phyloP scores from a whole-genome alignment of 116 monocot species.

The Zostera marina region DNA sequence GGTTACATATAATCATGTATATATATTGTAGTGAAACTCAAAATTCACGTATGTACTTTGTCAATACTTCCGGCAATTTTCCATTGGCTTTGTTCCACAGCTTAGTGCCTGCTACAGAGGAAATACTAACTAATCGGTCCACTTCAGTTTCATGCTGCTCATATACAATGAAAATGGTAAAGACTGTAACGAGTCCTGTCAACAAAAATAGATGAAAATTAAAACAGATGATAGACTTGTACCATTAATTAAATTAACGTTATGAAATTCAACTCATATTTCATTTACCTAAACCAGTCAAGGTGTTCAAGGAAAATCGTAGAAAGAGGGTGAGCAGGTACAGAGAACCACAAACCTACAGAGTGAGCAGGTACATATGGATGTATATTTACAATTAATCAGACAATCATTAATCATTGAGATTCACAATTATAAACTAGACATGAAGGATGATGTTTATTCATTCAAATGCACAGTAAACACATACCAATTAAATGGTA shows the following conservation, averaged over 20 bases:
- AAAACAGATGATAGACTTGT: neutral
- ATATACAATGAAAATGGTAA: slow-evolving; percentile 63
- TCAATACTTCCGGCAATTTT: slow-evolving; percentile 16
- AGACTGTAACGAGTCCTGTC: slow-evolving; percentile 45
- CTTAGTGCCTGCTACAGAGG: slow-evolving; percentile 12
- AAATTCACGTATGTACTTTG: slow-evolving; percentile 1
- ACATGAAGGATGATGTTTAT: no score
- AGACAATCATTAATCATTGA: neutral
- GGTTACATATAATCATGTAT: no score
- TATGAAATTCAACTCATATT: neutral
- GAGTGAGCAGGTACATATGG: slow-evolving; percentile 2
- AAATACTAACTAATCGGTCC: slow-evolving; percentile 18
- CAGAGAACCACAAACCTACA: slow-evolving; percentile 25
- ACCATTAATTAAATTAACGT: no score
- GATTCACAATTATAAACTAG: no score
- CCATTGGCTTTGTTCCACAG: slow-evolving; percentile 8
- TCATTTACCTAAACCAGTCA: slow-evolving; percentile 46
- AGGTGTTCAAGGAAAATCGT: slow-evolving; percentile 16
- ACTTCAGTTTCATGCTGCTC: slow-evolving; percentile 75
- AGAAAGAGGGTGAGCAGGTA: slow-evolving; percentile 37
- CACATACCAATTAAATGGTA: no score
- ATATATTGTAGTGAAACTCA: neutral
- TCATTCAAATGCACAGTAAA: no score
- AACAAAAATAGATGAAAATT: slow-evolving; percentile 1
- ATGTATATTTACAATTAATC: neutral